A percentile compares a stretch with the other conserved stretches of the same genome.
These are phyloP conservation scores for Neurospora sp. DNA, from an alignment of 2,329 filamentous ascomycete genomes.

Conservation along the genomic window DNA sequence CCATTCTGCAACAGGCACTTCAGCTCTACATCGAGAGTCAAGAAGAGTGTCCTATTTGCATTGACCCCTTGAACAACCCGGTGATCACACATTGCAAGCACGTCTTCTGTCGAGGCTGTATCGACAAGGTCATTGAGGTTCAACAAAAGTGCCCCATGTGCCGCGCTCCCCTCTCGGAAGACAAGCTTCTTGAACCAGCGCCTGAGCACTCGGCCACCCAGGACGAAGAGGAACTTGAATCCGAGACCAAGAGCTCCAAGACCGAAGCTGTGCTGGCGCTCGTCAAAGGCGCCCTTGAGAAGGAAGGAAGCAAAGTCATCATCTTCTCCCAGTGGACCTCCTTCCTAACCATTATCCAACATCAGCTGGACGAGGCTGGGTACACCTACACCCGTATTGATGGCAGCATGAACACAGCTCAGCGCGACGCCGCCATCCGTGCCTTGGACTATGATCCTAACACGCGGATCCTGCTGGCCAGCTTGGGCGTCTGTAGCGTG, in stretches of 20 bases:
- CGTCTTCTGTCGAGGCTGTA: conserved; percentile 65
- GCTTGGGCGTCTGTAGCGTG: conserved; percentile 72
- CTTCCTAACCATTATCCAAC: conserved; percentile 63
- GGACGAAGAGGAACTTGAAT: conserved; percentile 44
- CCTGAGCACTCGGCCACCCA: conserved; percentile 38
- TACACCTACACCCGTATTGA: conserved; percentile 66
- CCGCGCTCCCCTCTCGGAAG: conserved; percentile 54
- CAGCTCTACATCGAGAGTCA: conserved; percentile 69
- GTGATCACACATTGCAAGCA: conserved; percentile 83
- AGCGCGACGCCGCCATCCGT: conserved; percentile 63
- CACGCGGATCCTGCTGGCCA: conserved; percentile 71
- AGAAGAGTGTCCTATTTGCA: conserved; percentile 76
- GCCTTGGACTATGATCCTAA: conserved; percentile 56
- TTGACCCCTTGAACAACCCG: conserved; percentile 60
- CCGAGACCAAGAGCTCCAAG: conserved; percentile 66
- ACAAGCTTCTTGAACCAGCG: conserved; percentile 54
- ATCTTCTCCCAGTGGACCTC: conserved; percentile 72
- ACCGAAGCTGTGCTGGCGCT: conserved; percentile 72
- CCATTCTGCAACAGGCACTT: conserved; percentile 64
- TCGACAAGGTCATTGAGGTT: conserved; percentile 61
- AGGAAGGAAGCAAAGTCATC: conserved; percentile 57
- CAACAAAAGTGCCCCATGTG: conserved; percentile 83
- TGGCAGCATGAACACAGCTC: conserved; percentile 62
- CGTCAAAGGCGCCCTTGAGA: conserved; percentile 56
- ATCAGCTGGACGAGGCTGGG: conserved; percentile 50